Conservation (phyloP, 208 protist species). For the Entamoeba moshkovskii region DNA sequence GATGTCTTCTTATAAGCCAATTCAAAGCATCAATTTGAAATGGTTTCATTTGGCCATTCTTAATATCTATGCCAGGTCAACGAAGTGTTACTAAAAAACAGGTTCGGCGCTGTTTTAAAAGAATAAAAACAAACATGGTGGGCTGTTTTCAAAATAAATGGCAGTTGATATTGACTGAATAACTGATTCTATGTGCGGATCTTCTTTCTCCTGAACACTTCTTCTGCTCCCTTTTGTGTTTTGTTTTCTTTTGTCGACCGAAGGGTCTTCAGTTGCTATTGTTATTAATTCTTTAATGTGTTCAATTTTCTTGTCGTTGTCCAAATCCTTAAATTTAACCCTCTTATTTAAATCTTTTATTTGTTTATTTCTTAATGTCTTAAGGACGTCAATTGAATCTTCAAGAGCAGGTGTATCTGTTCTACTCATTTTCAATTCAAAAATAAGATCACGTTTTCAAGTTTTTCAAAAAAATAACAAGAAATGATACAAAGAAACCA, state of each 20-base stretch:
- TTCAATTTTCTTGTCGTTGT: not conserved
- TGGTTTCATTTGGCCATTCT: not conserved
- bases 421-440: too few species aligned
- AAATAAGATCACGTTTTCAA: too few species aligned
- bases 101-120: too few species aligned
- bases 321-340: not conserved
- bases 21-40: slow-evolving; percentile 5
- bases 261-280: not conserved
- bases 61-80: not conserved
- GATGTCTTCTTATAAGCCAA: not conserved
- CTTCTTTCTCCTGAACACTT: not conserved
- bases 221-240: not conserved
- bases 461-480: too few species aligned
- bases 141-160: not conserved
- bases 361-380: not conserved
- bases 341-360: not conserved
- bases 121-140: not conserved
- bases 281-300: not conserved
- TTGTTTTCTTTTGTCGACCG: not conserved
- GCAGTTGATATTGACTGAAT: not conserved
- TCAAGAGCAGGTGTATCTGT: not conserved
- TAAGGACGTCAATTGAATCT: not conserved
- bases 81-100: too few species aligned
- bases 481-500: too few species aligned
- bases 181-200: not conserved